Percentiles rank a stretch among this genome's conserved stretches.
These are phyloP conservation scores for Lyophyllum atratum DNA, from an alignment of 768 basidiomycete genomes.

Conservation along the genomic window DNA sequence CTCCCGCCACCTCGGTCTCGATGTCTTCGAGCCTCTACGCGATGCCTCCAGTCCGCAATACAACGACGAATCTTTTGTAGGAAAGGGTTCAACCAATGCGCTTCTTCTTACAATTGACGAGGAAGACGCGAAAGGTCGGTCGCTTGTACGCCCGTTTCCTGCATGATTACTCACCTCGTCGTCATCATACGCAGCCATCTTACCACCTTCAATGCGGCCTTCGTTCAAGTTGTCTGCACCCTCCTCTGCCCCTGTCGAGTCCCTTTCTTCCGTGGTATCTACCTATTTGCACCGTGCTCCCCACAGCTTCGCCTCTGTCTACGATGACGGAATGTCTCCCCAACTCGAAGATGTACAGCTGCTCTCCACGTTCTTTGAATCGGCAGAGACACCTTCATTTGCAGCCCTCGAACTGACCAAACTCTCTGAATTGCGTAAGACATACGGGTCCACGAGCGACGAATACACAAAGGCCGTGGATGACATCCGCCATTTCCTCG, in stretches of 20 bases:
- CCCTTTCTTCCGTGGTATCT: slow-evolving; percentile 54
- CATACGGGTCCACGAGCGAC: slow-evolving; percentile 52
- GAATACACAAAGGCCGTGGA: slow-evolving; percentile 51
- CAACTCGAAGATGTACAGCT: slow-evolving; percentile 32
- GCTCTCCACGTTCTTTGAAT: slow-evolving; percentile 55
- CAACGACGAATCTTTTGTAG: slow-evolving; percentile 54
- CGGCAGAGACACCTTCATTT: slow-evolving; percentile 52
- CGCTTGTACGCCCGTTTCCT: background rate
- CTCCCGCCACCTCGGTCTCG: slow-evolving; percentile 72
- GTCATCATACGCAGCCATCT: slow-evolving; percentile 42
- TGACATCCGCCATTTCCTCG: slow-evolving; percentile 50
- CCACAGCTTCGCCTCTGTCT: slow-evolving; percentile 58
- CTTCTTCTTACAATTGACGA: slow-evolving; percentile 61
- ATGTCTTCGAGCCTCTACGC: slow-evolving; percentile 55
- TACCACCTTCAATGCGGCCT: slow-evolving; percentile 52
- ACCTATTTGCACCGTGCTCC: slow-evolving; percentile 61
- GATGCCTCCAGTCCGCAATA: slow-evolving; percentile 32
- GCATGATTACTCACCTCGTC: slow-evolving; percentile 7
- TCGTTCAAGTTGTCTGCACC: slow-evolving; percentile 46
- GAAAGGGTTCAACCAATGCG: slow-evolving; percentile 49
- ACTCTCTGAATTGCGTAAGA: slow-evolving; percentile 47
- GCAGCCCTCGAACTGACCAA: slow-evolving; percentile 62
- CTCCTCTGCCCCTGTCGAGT: slow-evolving; percentile 31
- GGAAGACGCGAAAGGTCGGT: slow-evolving; percentile 54
- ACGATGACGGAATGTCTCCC: slow-evolving; percentile 33